Evolutionary conservation across 2,329 filamentous ascomycete genomes (phyloP).

Genomic region (Trichoderma sp.): DNA sequence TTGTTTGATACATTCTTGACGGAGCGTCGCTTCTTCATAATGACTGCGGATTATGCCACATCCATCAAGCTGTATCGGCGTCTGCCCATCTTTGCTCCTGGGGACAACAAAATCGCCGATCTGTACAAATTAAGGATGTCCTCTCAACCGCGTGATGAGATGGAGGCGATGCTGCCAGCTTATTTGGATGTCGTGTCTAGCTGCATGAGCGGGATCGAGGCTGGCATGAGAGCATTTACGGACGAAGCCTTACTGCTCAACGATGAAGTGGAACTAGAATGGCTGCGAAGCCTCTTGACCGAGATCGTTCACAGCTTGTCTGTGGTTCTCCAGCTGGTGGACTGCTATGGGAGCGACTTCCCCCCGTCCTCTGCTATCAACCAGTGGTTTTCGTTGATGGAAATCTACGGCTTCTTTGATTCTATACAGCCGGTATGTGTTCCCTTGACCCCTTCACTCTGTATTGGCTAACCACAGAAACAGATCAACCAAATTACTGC

Average conservation of each 20-base stretch:
- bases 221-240: constrained; percentile 50
- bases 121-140: constrained; percentile 32
- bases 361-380: constrained; percentile 58
- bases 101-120: constrained; percentile 30
- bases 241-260: constrained; percentile 48
- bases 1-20: constrained; percentile 69
- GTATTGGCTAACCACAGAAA: constrained; percentile 24
- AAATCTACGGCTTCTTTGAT: constrained; percentile 67
- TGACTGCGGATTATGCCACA: constrained; percentile 57
- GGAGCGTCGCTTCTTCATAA: constrained; percentile 67
- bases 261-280: constrained; percentile 57
- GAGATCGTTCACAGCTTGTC: constrained; percentile 74
- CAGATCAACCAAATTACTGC: constrained; percentile 42
- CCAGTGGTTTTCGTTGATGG: constrained; percentile 74
- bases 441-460: neutral
- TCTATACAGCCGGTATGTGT: constrained; percentile 46
- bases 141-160: constrained; percentile 34
- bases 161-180: constrained; percentile 46
- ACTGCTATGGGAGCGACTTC: constrained; percentile 54
- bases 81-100: constrained; percentile 36
- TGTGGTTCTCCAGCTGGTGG: constrained; percentile 69
- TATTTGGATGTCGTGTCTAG: constrained; percentile 48
- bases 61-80: constrained; percentile 46
- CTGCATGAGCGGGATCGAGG: constrained; percentile 50
- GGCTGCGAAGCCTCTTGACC: constrained; percentile 61